Evolutionary conservation across 345 rosid genomes (phyloP).

Genomic region (Lepidium sativum): DNA sequence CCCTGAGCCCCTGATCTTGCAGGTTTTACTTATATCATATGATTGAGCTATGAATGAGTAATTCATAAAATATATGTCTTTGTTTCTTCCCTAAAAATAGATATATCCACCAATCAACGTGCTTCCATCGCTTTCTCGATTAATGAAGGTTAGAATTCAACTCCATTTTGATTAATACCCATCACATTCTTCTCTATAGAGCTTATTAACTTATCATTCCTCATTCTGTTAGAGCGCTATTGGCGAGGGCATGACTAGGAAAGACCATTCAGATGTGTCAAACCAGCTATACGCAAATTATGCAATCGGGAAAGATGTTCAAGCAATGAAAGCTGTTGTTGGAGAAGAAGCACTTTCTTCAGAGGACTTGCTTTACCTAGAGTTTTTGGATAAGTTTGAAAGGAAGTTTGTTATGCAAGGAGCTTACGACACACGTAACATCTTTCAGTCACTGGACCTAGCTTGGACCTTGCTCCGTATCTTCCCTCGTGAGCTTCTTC

Average conservation of each 20-base stretch:
- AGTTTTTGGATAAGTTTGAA: slow-evolving; percentile 94
- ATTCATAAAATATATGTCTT: neutral
- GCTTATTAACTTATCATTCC: neutral
- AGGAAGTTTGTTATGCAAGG: slow-evolving; percentile 93
- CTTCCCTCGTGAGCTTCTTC: slow-evolving; percentile 97
- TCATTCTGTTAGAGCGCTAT: slow-evolving; percentile 68
- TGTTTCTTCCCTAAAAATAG: slow-evolving; percentile 32
- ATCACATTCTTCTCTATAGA: neutral
- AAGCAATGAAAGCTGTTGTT: slow-evolving; percentile 99
- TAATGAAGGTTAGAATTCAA: slow-evolving; percentile 63
- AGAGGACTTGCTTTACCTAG: slow-evolving; percentile 92
- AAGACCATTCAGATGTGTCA: slow-evolving; percentile 90
- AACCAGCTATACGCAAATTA: slow-evolving; percentile 97
- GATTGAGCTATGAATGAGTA: neutral
- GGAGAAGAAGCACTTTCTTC: slow-evolving; percentile 99
- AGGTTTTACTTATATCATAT: neutral
- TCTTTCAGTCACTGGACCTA: slow-evolving; percentile 88
- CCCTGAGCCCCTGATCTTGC: neutral
- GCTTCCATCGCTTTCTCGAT: slow-evolving; percentile 79
- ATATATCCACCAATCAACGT: slow-evolving; percentile 93
- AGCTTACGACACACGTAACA: slow-evolving; percentile 92
- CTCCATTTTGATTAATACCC: neutral
- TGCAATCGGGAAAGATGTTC: slow-evolving; percentile 97
- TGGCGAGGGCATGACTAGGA: slow-evolving; percentile 96
- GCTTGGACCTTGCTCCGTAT: slow-evolving; percentile 97